Evolutionary conservation across 306 rosid species (phyloP), one percentile per base, ranked within the genome.

Genomic region (Quillaja saponaria): DNA sequence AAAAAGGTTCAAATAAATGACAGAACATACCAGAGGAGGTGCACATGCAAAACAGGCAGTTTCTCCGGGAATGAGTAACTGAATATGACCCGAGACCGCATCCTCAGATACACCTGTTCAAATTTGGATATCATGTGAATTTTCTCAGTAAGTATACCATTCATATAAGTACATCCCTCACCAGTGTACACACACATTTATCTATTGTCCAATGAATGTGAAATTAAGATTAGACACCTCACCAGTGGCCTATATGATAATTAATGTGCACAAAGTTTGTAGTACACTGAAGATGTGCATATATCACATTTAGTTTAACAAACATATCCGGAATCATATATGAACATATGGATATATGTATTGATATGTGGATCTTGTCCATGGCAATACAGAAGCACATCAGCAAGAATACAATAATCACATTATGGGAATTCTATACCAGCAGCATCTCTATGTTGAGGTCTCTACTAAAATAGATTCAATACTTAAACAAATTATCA

Each of bases 11-110:
- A 65, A 33, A 57, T n/a, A 45, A 75, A 58, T 14, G 39, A 39
- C 35, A 44, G 50, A 49, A 20, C 85, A 46, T 80, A 92, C 99
- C 88, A 92, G 71, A 76, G 98, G 98, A 64, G 99, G 96, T 57
- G 99, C 96, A 67, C 99, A 89, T 52, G 99, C 99, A 83, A 92
- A 92, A 83, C 99, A 92, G 48, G 96, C 99, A 67, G 87, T 89
- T 81, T 92, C 99, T 54, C 99, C 97, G 33, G 97, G 99, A 51
- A 92, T 76, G 55, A 92, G 76, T 76, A 92, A 64, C 80, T 92
- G 99, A 79, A 92, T 92, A 75, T 89, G 97, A 68, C 99, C 95
- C 45, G 99, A 92, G 71, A 92, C 99, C 34, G 96, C 97, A 69
- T 92, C 97, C 86, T 89, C 99, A 14, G 99, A 92, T 41, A 92